phyloP scores from a whole-genome alignment of 2,329 filamentous ascomycete species.

The Aspergillus quadrilineatus region DNA sequence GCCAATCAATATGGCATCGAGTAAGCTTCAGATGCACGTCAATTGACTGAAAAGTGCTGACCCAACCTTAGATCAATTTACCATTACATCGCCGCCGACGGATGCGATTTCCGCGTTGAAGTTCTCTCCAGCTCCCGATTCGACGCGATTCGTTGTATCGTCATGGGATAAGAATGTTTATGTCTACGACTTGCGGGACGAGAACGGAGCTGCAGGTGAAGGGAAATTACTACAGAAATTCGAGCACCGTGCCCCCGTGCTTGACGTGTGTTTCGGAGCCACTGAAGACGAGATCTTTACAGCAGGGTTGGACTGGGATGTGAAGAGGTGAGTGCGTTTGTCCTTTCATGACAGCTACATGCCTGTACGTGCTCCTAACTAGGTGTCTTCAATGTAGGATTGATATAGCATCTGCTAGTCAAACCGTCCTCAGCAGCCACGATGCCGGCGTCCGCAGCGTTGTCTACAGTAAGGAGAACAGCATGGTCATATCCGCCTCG shows the following conservation, averaged over 20 bases:
- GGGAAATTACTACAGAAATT: constrained; percentile 70
- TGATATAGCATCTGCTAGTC: constrained; percentile 68
- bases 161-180: constrained; percentile 95
- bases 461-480: constrained; percentile 73
- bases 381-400: constrained; percentile 49
- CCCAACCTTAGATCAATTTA: constrained; percentile 63
- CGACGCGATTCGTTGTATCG: constrained; percentile 79
- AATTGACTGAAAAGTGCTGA: constrained; percentile 7
- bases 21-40: constrained; percentile 30
- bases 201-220: constrained; percentile 54
- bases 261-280: constrained; percentile 88
- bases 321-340: constrained; percentile 62
- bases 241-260: constrained; percentile 78
- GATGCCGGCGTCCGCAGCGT: constrained; percentile 76
- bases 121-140: constrained; percentile 74
- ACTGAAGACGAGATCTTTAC: constrained; percentile 81
- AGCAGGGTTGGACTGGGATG: constrained; percentile 82
- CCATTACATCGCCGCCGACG: constrained; percentile 75
- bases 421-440: constrained; percentile 76
- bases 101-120: constrained; percentile 85
- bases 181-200: constrained; percentile 71
- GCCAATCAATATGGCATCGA: constrained; percentile 41
- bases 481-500: constrained; percentile 80
- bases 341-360: not conserved
- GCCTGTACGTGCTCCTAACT: constrained; percentile 1